Percentiles rank a stretch among this genome's conserved stretches.
Conservation (phyloP, 129 eudicot genomes). For the Artemisia annua region DNA sequence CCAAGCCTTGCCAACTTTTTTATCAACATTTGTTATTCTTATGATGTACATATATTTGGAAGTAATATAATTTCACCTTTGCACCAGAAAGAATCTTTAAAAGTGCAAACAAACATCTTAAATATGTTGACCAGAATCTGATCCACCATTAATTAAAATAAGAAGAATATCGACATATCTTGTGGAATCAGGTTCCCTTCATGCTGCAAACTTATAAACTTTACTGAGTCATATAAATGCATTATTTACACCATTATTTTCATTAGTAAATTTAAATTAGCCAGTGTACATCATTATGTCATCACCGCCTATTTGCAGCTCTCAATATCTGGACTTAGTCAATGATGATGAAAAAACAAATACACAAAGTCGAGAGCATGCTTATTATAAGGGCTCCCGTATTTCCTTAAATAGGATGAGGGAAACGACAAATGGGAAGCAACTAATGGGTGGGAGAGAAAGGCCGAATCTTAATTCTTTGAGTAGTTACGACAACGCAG, state of each 20-base stretch:
- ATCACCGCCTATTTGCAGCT: too few species aligned
- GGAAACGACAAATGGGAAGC: too few species aligned
- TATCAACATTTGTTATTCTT: too few species aligned
- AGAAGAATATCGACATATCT: not conserved
- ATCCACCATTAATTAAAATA: constrained; percentile 5
- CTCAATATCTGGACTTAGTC: too few species aligned
- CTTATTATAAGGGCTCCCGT: constrained; percentile 23
- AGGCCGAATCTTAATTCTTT: too few species aligned
- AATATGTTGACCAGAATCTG: constrained; percentile 15
- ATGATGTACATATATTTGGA: too few species aligned
- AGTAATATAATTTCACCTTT: too few species aligned
- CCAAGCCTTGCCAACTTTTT: too few species aligned
- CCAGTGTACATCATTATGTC: not conserved
- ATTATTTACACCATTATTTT: not conserved
- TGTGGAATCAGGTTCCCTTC: constrained; percentile 11
- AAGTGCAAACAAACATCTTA: constrained; percentile 7
- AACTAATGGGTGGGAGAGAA: too few species aligned
- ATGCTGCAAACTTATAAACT: constrained; percentile 3
- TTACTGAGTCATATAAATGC: not conserved
- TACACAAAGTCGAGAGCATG: not conserved
- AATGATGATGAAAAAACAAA: constrained; percentile 8
- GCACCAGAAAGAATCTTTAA: constrained; percentile 20
- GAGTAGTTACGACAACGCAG: too few species aligned
- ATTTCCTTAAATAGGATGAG: constrained; percentile 10
- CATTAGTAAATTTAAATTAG: not conserved